Evolutionary conservation across 2,329 filamentous ascomycete species (phyloP), one percentile per base, ranked within the genome.

Genomic region (Pezicula rhizophila): DNA sequence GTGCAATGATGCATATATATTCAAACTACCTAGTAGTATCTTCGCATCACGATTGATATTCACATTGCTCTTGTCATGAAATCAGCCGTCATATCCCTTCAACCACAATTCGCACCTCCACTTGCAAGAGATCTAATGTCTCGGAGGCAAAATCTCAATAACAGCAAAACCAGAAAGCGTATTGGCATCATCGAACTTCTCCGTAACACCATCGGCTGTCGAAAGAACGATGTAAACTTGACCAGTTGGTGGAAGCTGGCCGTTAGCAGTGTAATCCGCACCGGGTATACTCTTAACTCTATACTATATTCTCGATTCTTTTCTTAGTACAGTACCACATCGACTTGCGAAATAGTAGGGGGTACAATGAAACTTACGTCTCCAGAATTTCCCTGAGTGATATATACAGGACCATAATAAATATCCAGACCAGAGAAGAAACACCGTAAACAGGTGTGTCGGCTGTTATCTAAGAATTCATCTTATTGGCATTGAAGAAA

Each of bases 221-320:
- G 59, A 65, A 8, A 71, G 62, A 17, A 70, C 65, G n/a, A 66
- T 61, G 42, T 70, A 71, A 10, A 66, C 66, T 64, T 70, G 69
- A 14, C 69, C 69, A 1, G 52, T 46, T 12, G 60, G 57, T 8
- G 59, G 47, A 37, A 58, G 37, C 14, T 52, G 15, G 4, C 42
- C 50, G 38, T 37, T n/a, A 7, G 11, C 43, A 10, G 39, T 12
- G 14, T 18, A 42, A 20, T 42, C 8, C 7, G 17, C 17, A 8
- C 39, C 39, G 20, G 39, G 39, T 11, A 42, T n/a, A 14, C 15
- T 15, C 15, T 6, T 8, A 20, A 42, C 8, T 26, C 28, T 42
- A 15, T 42, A 42, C 40, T 42, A 26, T n/a, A 23, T 23, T 23
- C 20, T 23, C 20, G 5, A 23, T 23, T 23, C 20, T 23, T 5